phyloP scores from a whole-genome alignment of 2,329 filamentous ascomycete species.

The Madurella mycetomatis region DNA sequence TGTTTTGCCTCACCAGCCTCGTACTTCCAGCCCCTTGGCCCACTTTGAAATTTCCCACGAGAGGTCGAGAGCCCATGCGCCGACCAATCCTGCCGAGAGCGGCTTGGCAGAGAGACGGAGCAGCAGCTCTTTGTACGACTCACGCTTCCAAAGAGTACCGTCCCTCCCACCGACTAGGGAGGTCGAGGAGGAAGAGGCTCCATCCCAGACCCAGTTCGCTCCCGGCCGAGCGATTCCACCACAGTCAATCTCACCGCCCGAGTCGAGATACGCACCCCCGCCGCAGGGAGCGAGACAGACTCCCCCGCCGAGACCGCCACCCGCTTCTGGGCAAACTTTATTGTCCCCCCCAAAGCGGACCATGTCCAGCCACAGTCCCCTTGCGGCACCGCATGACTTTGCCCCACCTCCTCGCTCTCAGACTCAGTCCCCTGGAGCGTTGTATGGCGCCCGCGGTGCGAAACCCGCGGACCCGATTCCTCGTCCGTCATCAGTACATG shows the following conservation, averaged over 20 bases:
- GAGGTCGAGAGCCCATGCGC: conserved; percentile 30
- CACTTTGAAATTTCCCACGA: conserved; percentile 55
- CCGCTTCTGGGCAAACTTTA: conserved; percentile 36
- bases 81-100: conserved; percentile 36
- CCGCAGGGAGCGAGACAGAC: conserved; percentile 39
- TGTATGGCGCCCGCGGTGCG: conserved; percentile 36
- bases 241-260: conserved; percentile 19
- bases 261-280: conserved; percentile 21
- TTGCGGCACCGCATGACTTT: conserved; percentile 38
- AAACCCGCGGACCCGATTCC: conserved; percentile 42
- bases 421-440: conserved; percentile 56
- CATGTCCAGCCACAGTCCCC: conserved; percentile 48
- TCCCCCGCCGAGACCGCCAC: conserved; percentile 41
- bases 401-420: conserved; percentile 55
- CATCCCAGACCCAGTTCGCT: conserved; percentile 16
- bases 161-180: conserved; percentile 59
- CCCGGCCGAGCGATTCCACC: conserved; percentile 3
- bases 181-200: conserved; percentile 54
- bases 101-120: conserved; percentile 44
- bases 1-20: conserved; percentile 54
- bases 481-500: conserved; percentile 52
- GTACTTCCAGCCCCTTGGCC: conserved; percentile 62
- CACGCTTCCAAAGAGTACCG: conserved; percentile 49
- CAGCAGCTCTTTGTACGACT: conserved; percentile 51
- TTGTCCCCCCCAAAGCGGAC: conserved; percentile 55